Base-by-base conservation (phyloP, 352 stramenopile genomes). In the Pythium inflatum region DNA sequence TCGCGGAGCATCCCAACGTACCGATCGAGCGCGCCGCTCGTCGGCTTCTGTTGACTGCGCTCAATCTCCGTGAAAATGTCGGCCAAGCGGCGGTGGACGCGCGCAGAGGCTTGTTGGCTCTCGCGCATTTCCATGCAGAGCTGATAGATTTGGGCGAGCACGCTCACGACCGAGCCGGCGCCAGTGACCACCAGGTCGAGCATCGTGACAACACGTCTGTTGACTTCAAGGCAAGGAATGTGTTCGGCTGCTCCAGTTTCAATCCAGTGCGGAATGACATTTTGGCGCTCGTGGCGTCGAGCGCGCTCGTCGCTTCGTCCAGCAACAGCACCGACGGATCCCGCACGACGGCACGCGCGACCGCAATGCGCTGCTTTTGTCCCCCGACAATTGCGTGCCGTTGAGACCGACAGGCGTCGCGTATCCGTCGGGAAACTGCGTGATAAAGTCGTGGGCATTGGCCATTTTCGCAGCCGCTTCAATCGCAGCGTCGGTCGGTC, bases 311-410 rank as follows among this genome's bases (percentile, higher is more conserved):
- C 8, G 57, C 74, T 87, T 97, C 91, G 70, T 97, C 91, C 11
- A 97, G 58, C 9, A 98, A 55, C 22, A 98, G 77, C 24, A 98
- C 78, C 3, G 76, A 60, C 7, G 90, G 92, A 53, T 97, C 90
- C 45, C 89, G 87, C 43, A 98, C 66, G 36, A 98, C 74, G 0
- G 92, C 94, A 45, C 95, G 81, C 12, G 93, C 93, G 63, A 98
- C 98, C 18, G 89, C 90, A 68, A 98, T 90, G 20, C 94, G 77
- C 70, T 99, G 95, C 62, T 97, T 98, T 82, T 98, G 96, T 12
- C 94, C 95, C 94, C 94, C 16, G 71, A 90, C 2, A 98, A 72
- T 69, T 93, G 80, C 16, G 93, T 79, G 22, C 92, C 93, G 12
- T 87, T 68, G 61, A 98, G 90, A 22, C 93, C 93, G 30, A 97